Base-by-base conservation (phyloP, 371 early-diverging fungal species). In the Synchytrium microbalum region DNA sequence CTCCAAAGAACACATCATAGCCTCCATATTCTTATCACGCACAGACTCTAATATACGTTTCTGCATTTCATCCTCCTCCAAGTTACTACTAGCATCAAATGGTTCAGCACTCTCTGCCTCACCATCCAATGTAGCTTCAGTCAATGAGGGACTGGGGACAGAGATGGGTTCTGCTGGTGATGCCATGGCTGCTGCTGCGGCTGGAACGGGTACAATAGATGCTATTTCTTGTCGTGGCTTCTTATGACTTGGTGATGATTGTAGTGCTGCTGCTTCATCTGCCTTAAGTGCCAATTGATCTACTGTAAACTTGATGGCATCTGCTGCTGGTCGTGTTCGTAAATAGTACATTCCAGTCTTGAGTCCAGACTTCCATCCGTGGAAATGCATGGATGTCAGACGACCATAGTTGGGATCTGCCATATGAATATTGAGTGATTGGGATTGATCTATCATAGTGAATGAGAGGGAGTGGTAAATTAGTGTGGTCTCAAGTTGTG, bases 261-360 rank as follows among this genome's bases (percentile, higher is more conserved):
- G n/a, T 10, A 38, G 5, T 19, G 46, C 5, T 19, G 46, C 46
- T 38, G 46, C 46, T 19, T 38, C 46, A 38, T 38, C 46, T 38
- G 46, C 46, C 19, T 38, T 38, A 19, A 38, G 46, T 19, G 46
- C 46, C 46, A 38, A 19, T 85, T 84, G 46, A 86, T 92, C 75
- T 80, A 92, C 86, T 25, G 81, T 80, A 61, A 95, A 95, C 85
- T 99, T 95, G 81, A 99, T 99, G 13, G 99, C 99, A 68, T 96
- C 96, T 14, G 88, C 93, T 14, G 97, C 95, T 23, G 99, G 99
- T 52, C 94, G 86, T 2, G 98, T 91, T 60, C 99, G 89, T 58
- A 99, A 80, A 73, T 99, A 99, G 81, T 99, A 99, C 97, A 98
- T 96, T 66, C 99, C 99, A 8, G 99, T 99, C 87, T 99, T 99